Evolutionary conservation across 1,284 basidiomycete species (phyloP).

Genomic region (Papiliotrema fonsecae): DNA sequence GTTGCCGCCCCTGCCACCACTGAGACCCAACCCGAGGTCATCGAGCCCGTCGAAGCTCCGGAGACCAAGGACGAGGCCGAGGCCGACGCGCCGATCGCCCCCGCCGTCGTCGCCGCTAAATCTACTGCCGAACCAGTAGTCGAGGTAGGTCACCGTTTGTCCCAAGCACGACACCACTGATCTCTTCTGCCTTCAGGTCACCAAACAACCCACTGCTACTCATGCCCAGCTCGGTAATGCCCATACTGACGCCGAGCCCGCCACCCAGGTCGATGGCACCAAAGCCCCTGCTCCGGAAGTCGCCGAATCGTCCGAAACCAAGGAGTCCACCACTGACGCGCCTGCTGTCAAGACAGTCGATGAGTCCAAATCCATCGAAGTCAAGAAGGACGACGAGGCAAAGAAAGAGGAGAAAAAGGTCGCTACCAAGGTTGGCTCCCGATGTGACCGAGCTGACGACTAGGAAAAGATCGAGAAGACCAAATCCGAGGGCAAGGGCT

Average conservation of each 20-base stretch:
- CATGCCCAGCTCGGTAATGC: conserved; percentile 32
- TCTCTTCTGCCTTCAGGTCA: conserved; percentile 7
- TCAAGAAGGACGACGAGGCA: conserved; percentile 17
- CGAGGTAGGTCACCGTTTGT: conserved; percentile 4
- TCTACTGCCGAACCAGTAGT: conserved; percentile 15
- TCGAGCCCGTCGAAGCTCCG: background rate
- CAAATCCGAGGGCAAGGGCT: conserved; percentile 37
- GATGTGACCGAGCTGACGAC: background rate
- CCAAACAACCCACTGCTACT: conserved; percentile 31
- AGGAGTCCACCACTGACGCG: conserved; percentile 3
- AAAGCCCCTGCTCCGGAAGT: conserved; percentile 20
- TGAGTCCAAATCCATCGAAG: conserved; percentile 14
- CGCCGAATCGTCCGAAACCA: conserved; percentile 13
- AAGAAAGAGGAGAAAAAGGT: conserved; percentile 34
- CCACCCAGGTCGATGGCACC: conserved; percentile 30
- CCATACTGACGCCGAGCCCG: conserved; percentile 28
- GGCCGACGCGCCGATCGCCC: conserved; percentile 7
- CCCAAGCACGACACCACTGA: conserved; percentile 13
- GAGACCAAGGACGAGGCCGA: background rate
- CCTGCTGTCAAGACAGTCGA: too few species aligned
- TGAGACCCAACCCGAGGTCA: conserved; percentile 3
- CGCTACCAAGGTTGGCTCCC: conserved; percentile 23
- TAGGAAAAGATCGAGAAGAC: conserved; percentile 38
- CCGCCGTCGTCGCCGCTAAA: conserved; percentile 3
- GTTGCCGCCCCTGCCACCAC: conserved; percentile 6